Percentiles rank a stretch among this genome's conserved stretches.
These are phyloP conservation scores for Monilinia fructicola DNA, from an alignment of 2,329 filamentous ascomycete genomes.

Conservation along the genomic window DNA sequence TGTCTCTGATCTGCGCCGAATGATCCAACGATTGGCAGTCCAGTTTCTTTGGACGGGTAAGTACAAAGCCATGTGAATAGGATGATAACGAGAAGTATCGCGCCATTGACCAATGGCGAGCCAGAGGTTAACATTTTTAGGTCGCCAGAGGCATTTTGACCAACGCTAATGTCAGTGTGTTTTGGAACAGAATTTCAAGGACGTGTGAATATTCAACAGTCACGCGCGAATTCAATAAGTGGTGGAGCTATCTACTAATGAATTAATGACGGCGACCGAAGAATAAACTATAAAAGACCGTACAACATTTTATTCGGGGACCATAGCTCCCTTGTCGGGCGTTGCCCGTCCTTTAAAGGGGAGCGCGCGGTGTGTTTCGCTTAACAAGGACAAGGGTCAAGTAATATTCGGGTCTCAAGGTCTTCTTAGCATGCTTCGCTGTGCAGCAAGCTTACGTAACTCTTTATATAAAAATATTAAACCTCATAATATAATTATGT, in stretches of 20 bases:
- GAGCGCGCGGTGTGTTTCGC: constrained; percentile 6
- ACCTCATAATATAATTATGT: not conserved
- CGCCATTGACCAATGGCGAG: constrained; percentile 7
- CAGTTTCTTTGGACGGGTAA: constrained; percentile 9
- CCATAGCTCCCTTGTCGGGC: constrained; percentile 4
- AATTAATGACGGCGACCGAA: constrained; percentile 9
- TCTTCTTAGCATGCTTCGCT: constrained; percentile 8
- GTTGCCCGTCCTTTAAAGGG: constrained; percentile 6
- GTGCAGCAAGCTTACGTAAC: constrained; percentile 6
- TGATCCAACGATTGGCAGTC: constrained; percentile 9
- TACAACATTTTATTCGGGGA: constrained; percentile 6
- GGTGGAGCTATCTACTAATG: constrained; percentile 8
- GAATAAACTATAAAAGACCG: constrained; percentile 10
- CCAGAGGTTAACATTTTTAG: constrained; percentile 9
- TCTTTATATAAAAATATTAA: constrained; percentile 10
- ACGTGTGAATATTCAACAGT: constrained; percentile 9
- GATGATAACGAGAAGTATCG: constrained; percentile 9
- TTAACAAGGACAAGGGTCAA: constrained; percentile 3
- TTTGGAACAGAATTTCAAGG: constrained; percentile 9
- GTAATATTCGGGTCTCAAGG: constrained; percentile 3
- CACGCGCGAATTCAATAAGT: constrained; percentile 6
- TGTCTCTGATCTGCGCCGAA: constrained; percentile 4
- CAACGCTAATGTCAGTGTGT: constrained; percentile 8
- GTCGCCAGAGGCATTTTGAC: constrained; percentile 4
- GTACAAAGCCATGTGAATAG: constrained; percentile 9